Conservation (phyloP, 768 basidiomycete genomes). For the Exidia glandulosa region DNA sequence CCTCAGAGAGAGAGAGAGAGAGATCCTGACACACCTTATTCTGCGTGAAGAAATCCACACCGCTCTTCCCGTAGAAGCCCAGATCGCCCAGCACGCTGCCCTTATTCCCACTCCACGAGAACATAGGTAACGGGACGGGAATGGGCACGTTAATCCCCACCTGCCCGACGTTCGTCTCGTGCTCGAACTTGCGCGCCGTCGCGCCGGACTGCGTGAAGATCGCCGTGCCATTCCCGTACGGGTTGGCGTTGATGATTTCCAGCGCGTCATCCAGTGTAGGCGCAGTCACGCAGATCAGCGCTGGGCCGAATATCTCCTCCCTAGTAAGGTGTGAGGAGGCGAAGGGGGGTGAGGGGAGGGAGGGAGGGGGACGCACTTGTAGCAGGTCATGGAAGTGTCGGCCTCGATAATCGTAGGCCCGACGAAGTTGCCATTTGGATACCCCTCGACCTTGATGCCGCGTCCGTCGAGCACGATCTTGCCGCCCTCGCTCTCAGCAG, state of each 20-base stretch:
- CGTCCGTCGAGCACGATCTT: constrained; percentile 82
- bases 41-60: constrained; percentile 92
- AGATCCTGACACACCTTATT: constrained; percentile 65
- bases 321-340: constrained; percentile 26
- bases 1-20: not conserved
- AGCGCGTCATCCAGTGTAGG: constrained; percentile 86
- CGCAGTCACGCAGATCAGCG: constrained; percentile 62
- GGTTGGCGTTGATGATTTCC: constrained; percentile 79
- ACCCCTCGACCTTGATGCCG: constrained; percentile 50
- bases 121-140: constrained; percentile 88
- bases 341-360: not conserved
- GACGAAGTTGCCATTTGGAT: constrained; percentile 86
- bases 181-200: constrained; percentile 88
- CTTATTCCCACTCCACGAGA: constrained; percentile 95
- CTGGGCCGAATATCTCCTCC: constrained; percentile 94
- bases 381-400: constrained; percentile 73
- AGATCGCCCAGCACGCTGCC: constrained; percentile 75
- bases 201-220: constrained; percentile 96
- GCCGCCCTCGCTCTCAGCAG: constrained; percentile 57
- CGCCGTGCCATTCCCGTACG: constrained; percentile 88
- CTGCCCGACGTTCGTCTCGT: constrained; percentile 78
- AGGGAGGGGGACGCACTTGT: constrained; percentile 46
- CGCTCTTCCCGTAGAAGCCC: constrained; percentile 86
- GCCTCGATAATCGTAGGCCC: constrained; percentile 87
- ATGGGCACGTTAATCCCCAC: constrained; percentile 91